Evolutionary conservation across 306 rosid species (phyloP).

Genomic region (Malus domestica): DNA sequence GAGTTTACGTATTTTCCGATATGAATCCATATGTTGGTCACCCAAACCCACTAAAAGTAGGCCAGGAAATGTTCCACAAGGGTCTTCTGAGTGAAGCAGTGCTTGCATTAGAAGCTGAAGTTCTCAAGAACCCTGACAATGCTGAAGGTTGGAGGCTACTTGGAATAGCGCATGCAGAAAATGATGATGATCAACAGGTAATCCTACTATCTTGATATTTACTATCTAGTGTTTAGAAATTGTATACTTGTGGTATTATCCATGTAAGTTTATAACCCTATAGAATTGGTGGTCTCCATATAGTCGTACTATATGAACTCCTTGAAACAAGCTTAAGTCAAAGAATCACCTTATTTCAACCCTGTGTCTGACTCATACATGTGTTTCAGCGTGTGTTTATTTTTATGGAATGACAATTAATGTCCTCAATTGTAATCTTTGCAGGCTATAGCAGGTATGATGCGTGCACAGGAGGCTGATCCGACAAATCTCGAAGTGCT

Average conservation of each 20-base stretch:
- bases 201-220: slow-evolving; percentile 1
- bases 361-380: neutral
- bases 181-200: slow-evolving; percentile 99
- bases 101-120: slow-evolving; percentile 99
- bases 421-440: slow-evolving; percentile 5
- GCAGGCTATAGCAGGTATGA: slow-evolving; percentile 99
- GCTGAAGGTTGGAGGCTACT: slow-evolving; percentile 98
- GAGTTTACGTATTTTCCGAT: slow-evolving; percentile 88
- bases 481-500: slow-evolving; percentile 95
- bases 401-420: neutral
- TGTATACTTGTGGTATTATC: neutral
- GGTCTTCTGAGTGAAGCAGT: slow-evolving; percentile 99
- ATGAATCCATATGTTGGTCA: slow-evolving; percentile 98
- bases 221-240: neutral
- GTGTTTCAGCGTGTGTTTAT: neutral
- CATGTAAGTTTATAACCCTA: neutral
- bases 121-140: slow-evolving; percentile 87
- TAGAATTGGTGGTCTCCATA: neutral
- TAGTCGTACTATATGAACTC: neutral
- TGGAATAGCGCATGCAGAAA: slow-evolving; percentile 98
- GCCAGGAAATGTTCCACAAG: slow-evolving; percentile 90
- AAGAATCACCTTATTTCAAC: neutral
- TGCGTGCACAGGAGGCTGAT: slow-evolving; percentile 96
- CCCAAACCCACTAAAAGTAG: slow-evolving; percentile 91
- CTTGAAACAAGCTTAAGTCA: neutral